These are phyloP conservation scores for Lophium mytilinum DNA, from an alignment of 495 filamentous ascomycete species.

Conservation along the genomic window DNA sequence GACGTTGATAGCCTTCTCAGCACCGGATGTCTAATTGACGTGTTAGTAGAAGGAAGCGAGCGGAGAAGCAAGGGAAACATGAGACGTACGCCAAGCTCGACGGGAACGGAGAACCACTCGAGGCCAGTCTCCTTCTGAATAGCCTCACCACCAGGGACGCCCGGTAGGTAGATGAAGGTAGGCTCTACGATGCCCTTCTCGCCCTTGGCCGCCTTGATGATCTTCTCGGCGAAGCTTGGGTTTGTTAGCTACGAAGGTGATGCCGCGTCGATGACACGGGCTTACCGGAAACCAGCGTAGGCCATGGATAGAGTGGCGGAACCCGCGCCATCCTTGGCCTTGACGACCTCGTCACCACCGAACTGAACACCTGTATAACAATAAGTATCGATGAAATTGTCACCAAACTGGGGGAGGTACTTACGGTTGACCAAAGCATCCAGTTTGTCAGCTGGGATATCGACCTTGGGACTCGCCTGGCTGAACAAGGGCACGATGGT, in stretches of 20 bases:
- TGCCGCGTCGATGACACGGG: slow-evolving; percentile 16
- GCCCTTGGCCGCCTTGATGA: slow-evolving; percentile 80
- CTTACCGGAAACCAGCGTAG: slow-evolving; percentile 83
- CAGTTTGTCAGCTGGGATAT: slow-evolving; percentile 79
- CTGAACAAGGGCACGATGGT: slow-evolving; percentile 98
- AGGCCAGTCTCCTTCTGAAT: slow-evolving; percentile 72
- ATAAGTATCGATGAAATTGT: background rate
- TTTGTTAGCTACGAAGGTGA: slow-evolving; percentile 20
- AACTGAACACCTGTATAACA: slow-evolving; percentile 71
- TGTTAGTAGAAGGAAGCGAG: background rate
- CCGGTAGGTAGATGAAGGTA: slow-evolving; percentile 88
- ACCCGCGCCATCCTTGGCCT: slow-evolving; percentile 92
- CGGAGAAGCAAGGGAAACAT: background rate
- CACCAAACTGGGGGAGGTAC: slow-evolving; percentile 20
- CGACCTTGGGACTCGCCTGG: slow-evolving; percentile 68
- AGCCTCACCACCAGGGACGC: slow-evolving; percentile 76
- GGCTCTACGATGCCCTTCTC: slow-evolving; percentile 90
- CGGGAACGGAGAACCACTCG: slow-evolving; percentile 92
- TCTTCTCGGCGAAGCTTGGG: slow-evolving; percentile 76
- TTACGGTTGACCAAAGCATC: slow-evolving; percentile 77
- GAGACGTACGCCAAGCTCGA: slow-evolving; percentile 81
- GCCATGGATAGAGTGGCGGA: slow-evolving; percentile 98
- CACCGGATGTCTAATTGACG: slow-evolving; percentile 59
- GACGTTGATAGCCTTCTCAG: slow-evolving; percentile 71
- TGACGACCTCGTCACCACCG: slow-evolving; percentile 96